These are phyloP conservation scores for Epicoccum sorghinum DNA, from an alignment of 2,329 filamentous ascomycete genomes.

Conservation along the genomic window DNA sequence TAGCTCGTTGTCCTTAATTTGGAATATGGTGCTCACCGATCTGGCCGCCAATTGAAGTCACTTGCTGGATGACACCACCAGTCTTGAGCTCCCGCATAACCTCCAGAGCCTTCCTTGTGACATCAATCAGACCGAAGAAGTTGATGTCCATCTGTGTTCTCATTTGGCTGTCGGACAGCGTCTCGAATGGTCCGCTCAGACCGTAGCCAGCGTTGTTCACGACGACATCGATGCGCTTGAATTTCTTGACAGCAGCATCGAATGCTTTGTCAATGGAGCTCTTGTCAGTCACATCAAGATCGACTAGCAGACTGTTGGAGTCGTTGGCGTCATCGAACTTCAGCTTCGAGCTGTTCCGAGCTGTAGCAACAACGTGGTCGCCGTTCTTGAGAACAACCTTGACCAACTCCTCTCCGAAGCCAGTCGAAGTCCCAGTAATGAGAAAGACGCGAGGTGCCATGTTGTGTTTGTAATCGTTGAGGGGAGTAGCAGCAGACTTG, in stretches of 20 bases:
- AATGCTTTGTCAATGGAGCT: slow-evolving; percentile 55
- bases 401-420: slow-evolving; percentile 54
- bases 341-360: slow-evolving; percentile 53
- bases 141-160: slow-evolving; percentile 64
- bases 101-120: slow-evolving; percentile 56
- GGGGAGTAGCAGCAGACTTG: background rate
- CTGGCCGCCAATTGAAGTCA: slow-evolving; percentile 61
- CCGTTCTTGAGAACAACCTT: slow-evolving; percentile 51
- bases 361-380: slow-evolving; percentile 54
- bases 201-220: slow-evolving; percentile 68
- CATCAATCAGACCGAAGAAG: slow-evolving; percentile 63
- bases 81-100: slow-evolving; percentile 55
- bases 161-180: slow-evolving; percentile 56
- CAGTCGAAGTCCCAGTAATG: slow-evolving; percentile 56
- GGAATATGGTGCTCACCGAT: slow-evolving; percentile 37
- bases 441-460: slow-evolving; percentile 55
- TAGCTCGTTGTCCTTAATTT: background rate
- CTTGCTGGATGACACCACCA: slow-evolving; percentile 61
- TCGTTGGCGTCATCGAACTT: slow-evolving; percentile 49
- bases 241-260: slow-evolving; percentile 54
- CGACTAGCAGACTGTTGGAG: slow-evolving; percentile 56
- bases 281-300: slow-evolving; percentile 60
- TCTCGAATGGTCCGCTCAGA: slow-evolving; percentile 60
- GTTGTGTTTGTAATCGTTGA: background rate
- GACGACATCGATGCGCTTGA: slow-evolving; percentile 64